Percentiles rank a stretch among this genome's conserved stretches.
These are phyloP conservation scores for Scalesia atractyloides DNA, from an alignment of 129 eudicot species.

Conservation along the genomic window DNA sequence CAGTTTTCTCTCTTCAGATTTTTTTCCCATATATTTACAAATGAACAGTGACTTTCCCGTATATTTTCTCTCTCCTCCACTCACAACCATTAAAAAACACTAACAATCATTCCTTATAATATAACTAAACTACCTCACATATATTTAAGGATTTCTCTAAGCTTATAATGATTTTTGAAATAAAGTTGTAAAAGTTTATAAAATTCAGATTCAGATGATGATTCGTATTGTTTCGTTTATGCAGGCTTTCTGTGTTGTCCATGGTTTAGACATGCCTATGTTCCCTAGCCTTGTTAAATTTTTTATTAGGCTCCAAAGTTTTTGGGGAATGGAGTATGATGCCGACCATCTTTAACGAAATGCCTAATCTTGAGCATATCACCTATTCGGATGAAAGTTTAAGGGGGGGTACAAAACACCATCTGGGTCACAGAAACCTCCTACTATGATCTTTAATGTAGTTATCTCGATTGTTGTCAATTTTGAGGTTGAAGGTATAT, in stretches of 20 bases:
- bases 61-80: too few species aligned
- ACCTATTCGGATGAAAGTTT: constrained; percentile 25
- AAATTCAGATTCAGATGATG: not conserved
- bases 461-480: not conserved
- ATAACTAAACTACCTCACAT: too few species aligned
- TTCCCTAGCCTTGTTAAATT: constrained; percentile 31
- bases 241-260: constrained; percentile 6
- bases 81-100: too few species aligned
- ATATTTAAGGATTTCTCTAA: too few species aligned
- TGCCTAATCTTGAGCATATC: constrained; percentile 39
- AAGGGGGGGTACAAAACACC: too few species aligned
- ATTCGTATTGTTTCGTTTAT: not conserved
- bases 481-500: not conserved
- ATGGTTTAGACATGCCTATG: constrained; percentile 6
- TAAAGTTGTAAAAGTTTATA: not conserved
- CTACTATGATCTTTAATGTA: not conserved
- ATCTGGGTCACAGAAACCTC: too few species aligned
- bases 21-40: too few species aligned
- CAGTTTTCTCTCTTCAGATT: too few species aligned
- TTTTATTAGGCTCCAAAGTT: constrained; percentile 9
- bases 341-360: constrained; percentile 6
- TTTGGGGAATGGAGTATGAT: constrained; percentile 18
- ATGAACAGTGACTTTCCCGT: too few species aligned
- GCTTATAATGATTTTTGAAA: not conserved
- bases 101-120: too few species aligned